These are phyloP conservation scores for Ogataea paradorogensis DNA, from an alignment of 805 yeast genomes.

Conservation along the genomic window DNA sequence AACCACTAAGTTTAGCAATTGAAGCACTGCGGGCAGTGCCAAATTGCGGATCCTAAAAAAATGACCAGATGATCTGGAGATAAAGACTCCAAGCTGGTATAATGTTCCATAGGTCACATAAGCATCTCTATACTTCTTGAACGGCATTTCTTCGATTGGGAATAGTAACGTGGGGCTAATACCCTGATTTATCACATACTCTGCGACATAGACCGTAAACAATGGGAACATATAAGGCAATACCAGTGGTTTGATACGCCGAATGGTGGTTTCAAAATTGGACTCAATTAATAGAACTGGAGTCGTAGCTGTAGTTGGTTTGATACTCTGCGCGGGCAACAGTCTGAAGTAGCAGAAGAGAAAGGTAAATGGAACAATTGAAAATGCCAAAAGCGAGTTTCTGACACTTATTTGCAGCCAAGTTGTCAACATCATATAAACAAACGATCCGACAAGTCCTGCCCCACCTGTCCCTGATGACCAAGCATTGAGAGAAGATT, in stretches of 20 bases:
- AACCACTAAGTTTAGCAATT: conserved; percentile 57
- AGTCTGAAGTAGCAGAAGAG: conserved; percentile 27
- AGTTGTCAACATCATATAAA: conserved; percentile 70
- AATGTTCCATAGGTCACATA: conserved; percentile 89
- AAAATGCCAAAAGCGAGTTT: conserved; percentile 55
- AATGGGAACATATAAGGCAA: conserved; percentile 81
- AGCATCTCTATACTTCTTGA: conserved; percentile 70
- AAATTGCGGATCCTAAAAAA: conserved; percentile 57
- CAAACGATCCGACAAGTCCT: conserved; percentile 78
- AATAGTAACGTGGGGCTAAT: conserved; percentile 84
- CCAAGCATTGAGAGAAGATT: conserved; percentile 71
- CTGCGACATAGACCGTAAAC: conserved; percentile 77
- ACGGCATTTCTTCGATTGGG: conserved; percentile 69
- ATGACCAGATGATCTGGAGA: conserved; percentile 81
- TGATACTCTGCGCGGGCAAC: conserved; percentile 21
- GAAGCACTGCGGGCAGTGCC: conserved; percentile 64
- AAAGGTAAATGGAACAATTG: conserved; percentile 34
- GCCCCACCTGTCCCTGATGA: conserved; percentile 97
- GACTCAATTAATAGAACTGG: conserved; percentile 3
- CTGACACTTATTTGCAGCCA: conserved; percentile 55
- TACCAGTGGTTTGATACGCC: conserved; percentile 42
- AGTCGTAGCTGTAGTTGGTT: background rate
- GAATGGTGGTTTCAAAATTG: conserved; percentile 29
- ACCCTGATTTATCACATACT: conserved; percentile 89
- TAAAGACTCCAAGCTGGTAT: conserved; percentile 89